Base-by-base conservation (phyloP, 768 basidiomycete genomes). In the Suillus spraguei region DNA sequence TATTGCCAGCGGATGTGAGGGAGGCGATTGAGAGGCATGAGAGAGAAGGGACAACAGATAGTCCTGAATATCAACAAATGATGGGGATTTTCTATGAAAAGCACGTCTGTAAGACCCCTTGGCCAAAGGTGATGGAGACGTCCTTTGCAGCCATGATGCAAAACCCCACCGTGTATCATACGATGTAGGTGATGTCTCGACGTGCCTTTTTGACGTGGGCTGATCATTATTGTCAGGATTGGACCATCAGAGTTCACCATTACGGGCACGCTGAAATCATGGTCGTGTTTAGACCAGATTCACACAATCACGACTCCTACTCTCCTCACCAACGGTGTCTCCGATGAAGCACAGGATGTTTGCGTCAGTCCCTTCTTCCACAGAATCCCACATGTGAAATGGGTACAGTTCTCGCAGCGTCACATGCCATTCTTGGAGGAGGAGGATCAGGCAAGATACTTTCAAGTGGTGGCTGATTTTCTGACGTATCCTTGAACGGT, bases 381-480 rank as follows among this genome's bases (percentile, higher is more conserved):
- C 16, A 64, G 67, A 1, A 69, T 72, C 24, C 65, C 64, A 2
- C 73, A 69, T 46, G 60, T 74, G 24, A 74, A 74, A 50, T 74
- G 73, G 73, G 70, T 68, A 0, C 67, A 73, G 33, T 60, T 74
- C 41, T 63, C 67, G 41, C 67, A 71, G 41, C 72, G 72, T 56
- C 84, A 85, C 65, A 71, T 72, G 24, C 77, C 82, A 16, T 75
- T 77, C 36, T 75, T 71, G 61, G 83, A 84, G 70, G 82, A 83
- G 69, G 67, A 71, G 33, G 78, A 78, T 46, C 33, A 53, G 52
- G 52, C 5, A 11, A 67, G 69, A 62, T 83, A 77, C 66, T 74
- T 83, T 73, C 44, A 76, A 53, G 59, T 80, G 0, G 70, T 80
- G 6, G 69, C 63, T 13, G 70, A 74, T 7, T 82, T 81, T 55